Conservation (phyloP, 2,329 filamentous ascomycete species). For the Intubia oerlemansii region DNA sequence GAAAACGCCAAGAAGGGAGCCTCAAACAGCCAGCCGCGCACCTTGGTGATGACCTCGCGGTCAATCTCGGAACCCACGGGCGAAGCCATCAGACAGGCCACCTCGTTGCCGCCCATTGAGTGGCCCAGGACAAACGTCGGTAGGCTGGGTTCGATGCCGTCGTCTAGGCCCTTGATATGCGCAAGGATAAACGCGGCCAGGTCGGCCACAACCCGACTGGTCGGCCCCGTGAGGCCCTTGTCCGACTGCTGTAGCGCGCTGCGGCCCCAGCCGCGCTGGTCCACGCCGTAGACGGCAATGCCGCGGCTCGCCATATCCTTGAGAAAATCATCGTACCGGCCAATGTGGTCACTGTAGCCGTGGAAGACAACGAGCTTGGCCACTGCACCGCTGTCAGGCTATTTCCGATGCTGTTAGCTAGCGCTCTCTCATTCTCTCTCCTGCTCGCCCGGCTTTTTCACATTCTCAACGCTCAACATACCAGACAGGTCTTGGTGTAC, state of each 20-base stretch:
- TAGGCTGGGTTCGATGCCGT: no score
- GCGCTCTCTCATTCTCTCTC: no score
- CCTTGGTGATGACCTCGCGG: slow-evolving; percentile 28
- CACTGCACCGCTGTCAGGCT: slow-evolving; percentile 34
- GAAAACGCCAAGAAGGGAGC: slow-evolving; percentile 62
- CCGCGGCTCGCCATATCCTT: slow-evolving; percentile 43
- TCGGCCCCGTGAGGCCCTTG: slow-evolving; percentile 53
- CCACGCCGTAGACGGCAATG: slow-evolving; percentile 58
- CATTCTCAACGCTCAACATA: slow-evolving; percentile 17
- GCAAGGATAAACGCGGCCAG: slow-evolving; percentile 52
- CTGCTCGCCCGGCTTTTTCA: no score
- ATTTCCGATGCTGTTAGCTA: neutral
- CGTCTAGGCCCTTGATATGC: slow-evolving; percentile 18
- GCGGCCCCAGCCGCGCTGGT: slow-evolving; percentile 79
- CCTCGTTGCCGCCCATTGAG: slow-evolving; percentile 74
- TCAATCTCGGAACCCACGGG: slow-evolving; percentile 18
- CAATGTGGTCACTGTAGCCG: slow-evolving; percentile 74
- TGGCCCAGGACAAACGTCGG: slow-evolving; percentile 78
- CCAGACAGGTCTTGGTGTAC: slow-evolving; percentile 37
- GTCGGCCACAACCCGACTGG: slow-evolving; percentile 50
- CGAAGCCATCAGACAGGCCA: slow-evolving; percentile 36
- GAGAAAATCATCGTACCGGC: slow-evolving; percentile 59
- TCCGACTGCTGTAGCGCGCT: slow-evolving; percentile 40
- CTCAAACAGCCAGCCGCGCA: slow-evolving; percentile 57
- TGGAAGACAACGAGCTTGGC: slow-evolving; percentile 70